Evolutionary conservation across 75 land plant genomes (phyloP), one percentile per base, ranked within the genome.

Genomic region (Azolla pinnata): DNA sequence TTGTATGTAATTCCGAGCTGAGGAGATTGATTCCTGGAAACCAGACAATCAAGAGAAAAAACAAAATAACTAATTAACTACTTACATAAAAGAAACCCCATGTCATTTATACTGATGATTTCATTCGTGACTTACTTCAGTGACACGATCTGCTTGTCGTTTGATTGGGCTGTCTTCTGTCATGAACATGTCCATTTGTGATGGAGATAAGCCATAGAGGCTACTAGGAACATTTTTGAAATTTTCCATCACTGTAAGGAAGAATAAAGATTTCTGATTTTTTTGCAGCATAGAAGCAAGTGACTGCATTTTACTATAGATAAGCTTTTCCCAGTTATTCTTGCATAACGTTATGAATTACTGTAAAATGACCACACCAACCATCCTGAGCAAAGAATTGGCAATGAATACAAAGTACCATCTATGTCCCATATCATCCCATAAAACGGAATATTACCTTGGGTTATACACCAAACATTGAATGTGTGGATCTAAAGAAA

Each of bases 101-200:
- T 5, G 12, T 35, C 40, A 5, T 5, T 35, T 35, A 5, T 5
- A 5, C 5, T 35, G 40, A 35, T 35, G 12, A 5, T 35, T 12
- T 35, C 5, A 35, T 35, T 5, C 12, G 10, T 5, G 40, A 34
- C 52, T 47, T 38, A 82, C 90, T 86, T 82, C 89, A 4, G 79
- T 82, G 31, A 80, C 81, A 44, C 59, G 60, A 55, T 70, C 78
- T 33, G 87, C 51, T 57, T 81, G 87, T 16, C 81, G 72, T 18
- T 54, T 44, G 20, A 68, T 51, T 4, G 85, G 87, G 60, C 64
- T 83, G 51, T 87, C 87, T 70, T 83, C 92, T 20, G 80, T 79
- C 75, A 79, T 73, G 66, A 90, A 84, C 85, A 81, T 83, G 70
- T 87, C 85, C 81, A 90, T 72, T 65, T 90, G 97, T 21, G 87